Conservation (phyloP, 768 basidiomycete genomes). For the Lactarius pseudohatsudake region DNA sequence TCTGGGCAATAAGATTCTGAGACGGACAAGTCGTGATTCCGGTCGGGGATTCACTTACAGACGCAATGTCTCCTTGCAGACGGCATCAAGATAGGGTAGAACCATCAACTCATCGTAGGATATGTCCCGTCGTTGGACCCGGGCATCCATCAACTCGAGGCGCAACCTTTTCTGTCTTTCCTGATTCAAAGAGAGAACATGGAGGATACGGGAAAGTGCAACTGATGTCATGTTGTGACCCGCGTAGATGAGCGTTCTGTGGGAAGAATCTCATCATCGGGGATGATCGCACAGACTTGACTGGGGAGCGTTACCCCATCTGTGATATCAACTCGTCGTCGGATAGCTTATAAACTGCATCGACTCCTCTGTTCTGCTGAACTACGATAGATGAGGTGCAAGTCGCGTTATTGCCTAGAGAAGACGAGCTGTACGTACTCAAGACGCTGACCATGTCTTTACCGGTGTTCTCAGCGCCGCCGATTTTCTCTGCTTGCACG, state of each 20-base stretch:
- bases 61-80: constrained; percentile 38
- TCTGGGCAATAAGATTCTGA: constrained; percentile 1
- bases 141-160: constrained; percentile 24
- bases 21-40: background rate
- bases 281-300: background rate
- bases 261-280: background rate
- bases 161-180: constrained; percentile 26
- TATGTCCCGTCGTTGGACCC: constrained; percentile 27
- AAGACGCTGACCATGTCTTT: constrained; percentile 26
- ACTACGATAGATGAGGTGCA: constrained; percentile 22
- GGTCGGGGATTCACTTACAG: constrained; percentile 24
- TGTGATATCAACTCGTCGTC: constrained; percentile 35
- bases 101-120: constrained; percentile 38
- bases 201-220: constrained; percentile 28
- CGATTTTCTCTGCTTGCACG: background rate
- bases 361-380: constrained; percentile 30
- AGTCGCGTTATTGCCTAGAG: background rate
- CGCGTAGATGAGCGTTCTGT: constrained; percentile 30
- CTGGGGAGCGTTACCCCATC: constrained; percentile 30
- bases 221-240: constrained; percentile 31
- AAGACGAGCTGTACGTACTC: constrained; percentile 6
- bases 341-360: constrained; percentile 30
- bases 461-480: constrained; percentile 1
- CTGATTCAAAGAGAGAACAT: constrained; percentile 28
- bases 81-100: constrained; percentile 41